These are phyloP conservation scores for Handroanthus guayacan DNA, from an alignment of 257 asterid species.

Conservation along the genomic window DNA sequence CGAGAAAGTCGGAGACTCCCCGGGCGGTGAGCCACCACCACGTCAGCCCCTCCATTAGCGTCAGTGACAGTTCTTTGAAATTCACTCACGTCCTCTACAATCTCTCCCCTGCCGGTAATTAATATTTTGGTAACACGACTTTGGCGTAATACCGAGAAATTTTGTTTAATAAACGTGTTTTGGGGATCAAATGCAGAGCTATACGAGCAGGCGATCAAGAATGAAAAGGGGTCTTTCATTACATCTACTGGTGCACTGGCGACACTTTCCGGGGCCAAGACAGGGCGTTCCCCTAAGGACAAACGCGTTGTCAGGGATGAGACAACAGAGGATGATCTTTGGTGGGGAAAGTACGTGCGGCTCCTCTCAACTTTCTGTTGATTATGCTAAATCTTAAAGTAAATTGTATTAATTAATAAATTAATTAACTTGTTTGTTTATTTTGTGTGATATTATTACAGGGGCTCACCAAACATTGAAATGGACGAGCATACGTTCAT, in stretches of 20 bases:
- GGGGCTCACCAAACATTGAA: conserved; percentile 96
- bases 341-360: conserved; percentile 77
- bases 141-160: background rate
- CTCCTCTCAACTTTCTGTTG: background rate
- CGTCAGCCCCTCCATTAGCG: conserved; percentile 56
- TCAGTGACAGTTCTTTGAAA: conserved; percentile 68
- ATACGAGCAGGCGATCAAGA: conserved; percentile 71
- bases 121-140: background rate
- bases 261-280: conserved; percentile 79
- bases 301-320: conserved; percentile 77
- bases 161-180: no score
- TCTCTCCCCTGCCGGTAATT: conserved; percentile 65
- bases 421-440: background rate
- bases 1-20: conserved; percentile 55
- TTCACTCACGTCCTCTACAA: conserved; percentile 74
- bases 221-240: conserved; percentile 74
- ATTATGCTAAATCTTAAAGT: background rate
- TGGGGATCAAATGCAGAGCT: conserved; percentile 53
- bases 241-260: conserved; percentile 76
- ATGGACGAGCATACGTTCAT: conserved; percentile 96
- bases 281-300: conserved; percentile 87
- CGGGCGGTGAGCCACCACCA: conserved; percentile 51
- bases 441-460: conserved; percentile 14
- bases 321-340: conserved; percentile 64
- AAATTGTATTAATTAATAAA: background rate